Conservation (phyloP, 2,329 filamentous ascomycete species). For the Pseudogymnoascus sp. region DNA sequence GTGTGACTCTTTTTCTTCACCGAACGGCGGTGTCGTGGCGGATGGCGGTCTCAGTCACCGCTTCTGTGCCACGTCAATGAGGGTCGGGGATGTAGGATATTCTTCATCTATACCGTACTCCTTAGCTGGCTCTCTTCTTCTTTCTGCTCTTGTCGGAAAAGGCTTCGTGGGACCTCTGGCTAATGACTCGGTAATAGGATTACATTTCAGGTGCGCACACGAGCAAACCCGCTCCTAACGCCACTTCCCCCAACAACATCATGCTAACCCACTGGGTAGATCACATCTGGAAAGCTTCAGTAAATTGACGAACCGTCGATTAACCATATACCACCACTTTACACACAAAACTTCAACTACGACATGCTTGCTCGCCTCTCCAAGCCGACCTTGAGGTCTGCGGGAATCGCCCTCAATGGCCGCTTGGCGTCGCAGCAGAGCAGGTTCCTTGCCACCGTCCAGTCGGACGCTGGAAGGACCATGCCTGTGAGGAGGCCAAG, state of each 20-base stretch:
- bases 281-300: conserved; percentile 38
- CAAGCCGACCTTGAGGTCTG: conserved; percentile 40
- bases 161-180: background rate
- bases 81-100: background rate
- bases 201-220: conserved; percentile 62
- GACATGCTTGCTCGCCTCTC: conserved; percentile 56
- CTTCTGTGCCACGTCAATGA: background rate
- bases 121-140: conserved; percentile 1
- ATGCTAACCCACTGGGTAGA: conserved; percentile 25
- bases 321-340: conserved; percentile 15
- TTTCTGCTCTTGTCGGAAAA: conserved; percentile 6
- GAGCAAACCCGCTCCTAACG: conserved; percentile 13
- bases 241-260: conserved; percentile 17
- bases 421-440: conserved; percentile 29
- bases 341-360: conserved; percentile 22
- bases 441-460: conserved; percentile 57
- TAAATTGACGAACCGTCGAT: conserved; percentile 29
- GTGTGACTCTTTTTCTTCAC: conserved; percentile 16
- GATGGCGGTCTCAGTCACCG: background rate
- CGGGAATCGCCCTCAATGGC: conserved; percentile 26
- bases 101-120: background rate
- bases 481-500: conserved; percentile 53
- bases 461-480: conserved; percentile 58
- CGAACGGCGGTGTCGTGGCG: background rate
- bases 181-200: conserved; percentile 42